Base-by-base conservation (phyloP, 2,329 filamentous ascomycete species). In the Boeremia lycopersici region DNA sequence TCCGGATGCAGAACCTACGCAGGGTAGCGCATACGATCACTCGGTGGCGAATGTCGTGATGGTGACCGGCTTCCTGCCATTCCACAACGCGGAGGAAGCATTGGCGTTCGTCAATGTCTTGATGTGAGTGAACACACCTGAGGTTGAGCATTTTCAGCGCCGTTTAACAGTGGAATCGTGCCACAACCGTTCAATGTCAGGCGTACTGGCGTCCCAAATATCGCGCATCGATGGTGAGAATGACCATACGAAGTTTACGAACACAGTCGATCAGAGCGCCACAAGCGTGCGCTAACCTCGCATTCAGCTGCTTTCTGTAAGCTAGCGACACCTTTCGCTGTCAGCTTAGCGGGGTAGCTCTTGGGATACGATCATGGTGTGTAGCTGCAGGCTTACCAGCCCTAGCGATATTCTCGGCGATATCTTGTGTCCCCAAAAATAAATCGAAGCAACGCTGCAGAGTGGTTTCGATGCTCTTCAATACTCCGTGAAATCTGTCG, bases 331-430 rank as follows among this genome's bases (percentile, higher is more conserved):
- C 36, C 31, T 25, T 29, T 42, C 31, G 36, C 11, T 41, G 46
- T 61, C 56, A 65, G 56, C 61, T 64, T 40, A 39, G 63, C 53
- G 61, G 63, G 63, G 61, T 57, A 59, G 46, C 41, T 50, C 48
- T 23, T 53, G 38, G 43, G 41, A 51, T 49, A 46, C 54, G 47
- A 31, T 9, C 7, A 44, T 60, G 39, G 31, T 39, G 55, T 53
- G 44, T 49, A 52, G 47, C 46, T 52, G 25, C 48, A 53, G 48
- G 46, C 43, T 47, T 48, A 48, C 35, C 38, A 34, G 41, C 48
- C 47, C 46, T 28, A 46, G 52, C 36, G 13, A 42, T 36, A 38
- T 33, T 5, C 17, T 35, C 3, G 41, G 25, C 15, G n/a, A 8
- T 28, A 36, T 28, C 46, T 19, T 42, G 26, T 30, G 15, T 19